These are phyloP conservation scores for Lasiosphaeria hispida DNA, from an alignment of 495 filamentous ascomycete species.

Conservation along the genomic window DNA sequence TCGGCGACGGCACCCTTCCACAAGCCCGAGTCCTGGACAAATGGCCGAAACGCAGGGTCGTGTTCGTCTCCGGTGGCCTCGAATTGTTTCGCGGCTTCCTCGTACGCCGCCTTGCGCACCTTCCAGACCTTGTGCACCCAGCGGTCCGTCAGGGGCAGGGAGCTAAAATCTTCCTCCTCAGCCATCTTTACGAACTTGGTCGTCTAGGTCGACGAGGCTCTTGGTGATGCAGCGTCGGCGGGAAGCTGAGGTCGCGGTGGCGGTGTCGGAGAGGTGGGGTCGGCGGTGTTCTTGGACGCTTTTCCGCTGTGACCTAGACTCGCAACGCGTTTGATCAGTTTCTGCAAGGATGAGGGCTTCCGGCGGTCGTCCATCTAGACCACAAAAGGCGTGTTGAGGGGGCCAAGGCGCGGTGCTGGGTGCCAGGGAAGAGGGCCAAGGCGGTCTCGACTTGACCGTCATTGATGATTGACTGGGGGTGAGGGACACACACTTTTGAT, in stretches of 20 bases:
- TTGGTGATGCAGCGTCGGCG: background rate
- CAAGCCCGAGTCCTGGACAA: conserved; percentile 76
- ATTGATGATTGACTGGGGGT: too few relatives aligned
- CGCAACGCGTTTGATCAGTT: conserved; percentile 24
- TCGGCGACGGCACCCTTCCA: conserved; percentile 94
- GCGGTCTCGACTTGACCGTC: too few relatives aligned
- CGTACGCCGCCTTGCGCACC: conserved; percentile 91
- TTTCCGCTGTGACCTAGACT: conserved; percentile 16
- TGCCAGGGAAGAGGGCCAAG: background rate
- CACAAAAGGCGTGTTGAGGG: background rate
- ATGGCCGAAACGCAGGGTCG: conserved; percentile 80
- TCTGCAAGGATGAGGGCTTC: conserved; percentile 20
- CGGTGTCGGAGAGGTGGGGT: background rate
- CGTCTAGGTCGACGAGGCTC: background rate
- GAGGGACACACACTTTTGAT: too few relatives aligned
- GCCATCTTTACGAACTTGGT: conserved; percentile 48
- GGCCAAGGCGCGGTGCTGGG: background rate
- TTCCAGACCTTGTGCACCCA: conserved; percentile 98
- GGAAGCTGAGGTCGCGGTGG: background rate
- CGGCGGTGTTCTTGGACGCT: conserved; percentile 1
- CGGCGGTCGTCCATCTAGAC: conserved; percentile 17
- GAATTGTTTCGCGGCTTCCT: conserved; percentile 85
- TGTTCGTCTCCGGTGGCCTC: conserved; percentile 82
- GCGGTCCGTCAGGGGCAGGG: conserved; percentile 75
- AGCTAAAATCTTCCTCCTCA: conserved; percentile 81